Conservation (phyloP, 2,329 filamentous ascomycete species). For the Arthroderma uncinatum region DNA sequence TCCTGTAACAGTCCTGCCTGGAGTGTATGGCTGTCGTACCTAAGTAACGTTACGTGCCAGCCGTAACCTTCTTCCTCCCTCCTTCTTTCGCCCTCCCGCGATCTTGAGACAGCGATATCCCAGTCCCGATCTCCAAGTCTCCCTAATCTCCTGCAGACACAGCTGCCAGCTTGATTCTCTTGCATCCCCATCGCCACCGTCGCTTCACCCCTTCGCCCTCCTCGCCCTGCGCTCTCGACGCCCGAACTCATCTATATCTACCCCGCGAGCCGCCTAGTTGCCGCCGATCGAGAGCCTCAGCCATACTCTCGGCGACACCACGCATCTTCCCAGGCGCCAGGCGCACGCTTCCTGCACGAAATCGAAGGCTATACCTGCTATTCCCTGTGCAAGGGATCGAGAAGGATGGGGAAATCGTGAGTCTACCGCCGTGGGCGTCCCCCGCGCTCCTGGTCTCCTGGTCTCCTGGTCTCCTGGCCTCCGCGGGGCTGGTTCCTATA, state of each 20-base stretch:
- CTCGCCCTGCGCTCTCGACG: background rate
- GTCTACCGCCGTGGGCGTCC: background rate
- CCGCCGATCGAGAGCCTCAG: background rate
- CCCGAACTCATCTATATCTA: too few relatives aligned
- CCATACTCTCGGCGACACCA: background rate
- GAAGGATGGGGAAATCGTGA: slow-evolving; percentile 7
- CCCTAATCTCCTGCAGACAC: too few relatives aligned
- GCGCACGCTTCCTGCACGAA: background rate
- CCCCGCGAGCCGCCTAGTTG: background rate
- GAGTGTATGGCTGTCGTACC: too few relatives aligned
- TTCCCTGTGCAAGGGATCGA: background rate
- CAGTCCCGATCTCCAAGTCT: too few relatives aligned
- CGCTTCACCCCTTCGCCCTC: background rate
- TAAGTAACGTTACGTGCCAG: too few relatives aligned
- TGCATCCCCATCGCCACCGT: background rate
- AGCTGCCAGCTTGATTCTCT: too few relatives aligned
- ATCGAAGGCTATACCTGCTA: background rate
- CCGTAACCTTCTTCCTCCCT: too few relatives aligned
- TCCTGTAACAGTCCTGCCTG: too few relatives aligned
- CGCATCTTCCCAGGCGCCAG: background rate
- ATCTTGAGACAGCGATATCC: too few relatives aligned
- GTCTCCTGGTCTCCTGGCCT: too few relatives aligned
- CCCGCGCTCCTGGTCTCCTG: background rate
- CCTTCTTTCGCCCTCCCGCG: too few relatives aligned
- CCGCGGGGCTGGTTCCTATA: too few relatives aligned